Evolutionary conservation across 176 grass and related monocot species (phyloP), one percentile per base, ranked within the genome.

Genomic region (Zea luxurians): DNA sequence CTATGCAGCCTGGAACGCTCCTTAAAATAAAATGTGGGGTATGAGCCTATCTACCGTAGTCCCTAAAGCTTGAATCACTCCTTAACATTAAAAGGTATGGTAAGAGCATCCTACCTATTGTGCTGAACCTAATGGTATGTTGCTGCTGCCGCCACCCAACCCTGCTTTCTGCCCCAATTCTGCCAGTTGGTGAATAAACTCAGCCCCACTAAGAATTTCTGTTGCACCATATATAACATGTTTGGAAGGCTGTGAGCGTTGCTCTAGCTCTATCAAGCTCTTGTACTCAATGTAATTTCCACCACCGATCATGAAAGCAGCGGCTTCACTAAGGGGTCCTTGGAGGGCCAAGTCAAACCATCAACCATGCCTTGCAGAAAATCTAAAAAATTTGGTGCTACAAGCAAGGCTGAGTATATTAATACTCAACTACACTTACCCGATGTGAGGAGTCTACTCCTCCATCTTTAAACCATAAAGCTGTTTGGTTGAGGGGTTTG

Each of bases 291-390:
- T 90, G 88, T 94, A 97, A 73, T 97, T 97, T 61, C 94, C 94
- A 48, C 94, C 91, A 77, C 94, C 94, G 49, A 97, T 97, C 91
- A 97, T 97, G 82, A 97, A 97, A 72, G 94, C 94, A 84, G 94
- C 90, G 5, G 94, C 94, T 74, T 97, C 94, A 91, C 92, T 97
- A 64, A 97, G 94, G 21, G 94, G 94, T 71, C 94, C 94, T 88
- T 82, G 27, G 27, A 27, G 27, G 27, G 27, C 27, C 27, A 27
- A 27, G 27, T 27, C 27, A 27, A 27, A 27, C 27, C 27, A 27
- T 27, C 27, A 27, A 27, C 27, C 27, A 27, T 27, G 27, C 27
- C 27, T 27, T 27, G 27, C 27, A 27, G 27, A 27, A 27, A 27
- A 27, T 27, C 27, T 27, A 27, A 27, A 27, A 27, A 27, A 27